Evolutionary conservation across 2,329 filamentous ascomycete genomes (phyloP).

Genomic region (Cryphonectria japonica): DNA sequence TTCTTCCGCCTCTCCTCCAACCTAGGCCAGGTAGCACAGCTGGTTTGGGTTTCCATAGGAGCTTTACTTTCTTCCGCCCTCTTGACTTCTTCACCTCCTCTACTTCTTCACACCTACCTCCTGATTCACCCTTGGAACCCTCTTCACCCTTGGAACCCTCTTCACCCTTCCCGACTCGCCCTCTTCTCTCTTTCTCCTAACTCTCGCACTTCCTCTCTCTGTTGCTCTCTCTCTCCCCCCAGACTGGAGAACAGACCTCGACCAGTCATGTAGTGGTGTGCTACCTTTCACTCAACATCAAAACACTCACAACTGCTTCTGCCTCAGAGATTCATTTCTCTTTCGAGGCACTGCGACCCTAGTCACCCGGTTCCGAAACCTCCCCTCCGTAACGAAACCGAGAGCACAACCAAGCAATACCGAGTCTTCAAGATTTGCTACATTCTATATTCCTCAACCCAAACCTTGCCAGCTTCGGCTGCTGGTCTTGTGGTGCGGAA

Average conservation of each 20-base stretch:
- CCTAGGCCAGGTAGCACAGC: constrained; percentile 23
- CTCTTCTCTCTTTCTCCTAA: not conserved
- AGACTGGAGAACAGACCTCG: not conserved
- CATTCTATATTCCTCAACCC: constrained; percentile 10
- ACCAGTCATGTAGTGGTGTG: constrained; percentile 28
- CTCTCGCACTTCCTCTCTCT: not conserved
- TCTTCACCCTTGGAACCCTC: constrained; percentile 3
- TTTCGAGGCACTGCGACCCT: constrained; percentile 14
- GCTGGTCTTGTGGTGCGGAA: constrained; percentile 30
- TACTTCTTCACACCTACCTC: constrained; percentile 3
- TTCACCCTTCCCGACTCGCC: not conserved
- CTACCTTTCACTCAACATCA: constrained; percentile 18
- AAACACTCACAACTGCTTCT: constrained; percentile 18
- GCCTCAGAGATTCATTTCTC: constrained; percentile 21
- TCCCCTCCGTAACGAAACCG: not conserved
- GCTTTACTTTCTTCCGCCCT: constrained; percentile 10
- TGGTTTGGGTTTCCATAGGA: constrained; percentile 22
- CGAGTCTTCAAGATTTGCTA: not conserved
- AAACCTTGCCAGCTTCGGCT: constrained; percentile 30
- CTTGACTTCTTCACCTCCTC: constrained; percentile 19
- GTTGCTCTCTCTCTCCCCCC: not conserved
- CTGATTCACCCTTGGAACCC: constrained; percentile 12
- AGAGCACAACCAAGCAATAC: not conserved
- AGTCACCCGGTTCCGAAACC: not conserved
- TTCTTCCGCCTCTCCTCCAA: constrained; percentile 15